Conservation (phyloP, 768 basidiomycete genomes). For the Termitomyces sp. region DNA sequence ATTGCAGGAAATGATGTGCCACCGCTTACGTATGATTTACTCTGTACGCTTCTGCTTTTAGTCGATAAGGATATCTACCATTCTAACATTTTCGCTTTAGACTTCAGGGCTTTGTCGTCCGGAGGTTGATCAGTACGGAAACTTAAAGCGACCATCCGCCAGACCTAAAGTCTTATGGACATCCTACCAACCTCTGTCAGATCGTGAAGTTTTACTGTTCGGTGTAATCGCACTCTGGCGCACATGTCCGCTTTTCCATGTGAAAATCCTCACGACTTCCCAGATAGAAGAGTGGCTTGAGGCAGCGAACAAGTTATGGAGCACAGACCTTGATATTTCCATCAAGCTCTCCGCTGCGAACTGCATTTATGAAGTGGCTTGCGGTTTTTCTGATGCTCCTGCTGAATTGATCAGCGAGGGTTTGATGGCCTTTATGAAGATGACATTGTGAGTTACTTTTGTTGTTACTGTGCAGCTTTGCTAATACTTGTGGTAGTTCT, state of each 20-base stretch:
- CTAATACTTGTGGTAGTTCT: slow-evolving; percentile 26
- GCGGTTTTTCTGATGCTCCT: slow-evolving; percentile 37
- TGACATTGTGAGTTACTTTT: slow-evolving; percentile 34
- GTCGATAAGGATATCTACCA: background rate
- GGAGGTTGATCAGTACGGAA: slow-evolving; percentile 57
- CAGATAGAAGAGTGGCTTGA: slow-evolving; percentile 43
- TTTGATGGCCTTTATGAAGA: slow-evolving; percentile 38
- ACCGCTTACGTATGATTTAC: slow-evolving; percentile 50
- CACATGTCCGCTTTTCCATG: slow-evolving; percentile 45
- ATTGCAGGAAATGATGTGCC: slow-evolving; percentile 37
- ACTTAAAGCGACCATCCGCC: slow-evolving; percentile 41
- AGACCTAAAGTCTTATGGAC: slow-evolving; percentile 60
- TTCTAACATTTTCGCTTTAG: slow-evolving; percentile 22
- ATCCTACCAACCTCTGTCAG: slow-evolving; percentile 50
- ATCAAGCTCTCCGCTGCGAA: slow-evolving; percentile 58
- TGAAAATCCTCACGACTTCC: slow-evolving; percentile 33
- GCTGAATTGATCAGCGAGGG: slow-evolving; percentile 23
- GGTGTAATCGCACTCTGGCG: slow-evolving; percentile 70
- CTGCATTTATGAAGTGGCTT: slow-evolving; percentile 39
- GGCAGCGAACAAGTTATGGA: slow-evolving; percentile 50
- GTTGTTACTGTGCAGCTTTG: background rate
- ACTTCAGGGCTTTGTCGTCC: slow-evolving; percentile 44
- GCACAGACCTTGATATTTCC: slow-evolving; percentile 53
- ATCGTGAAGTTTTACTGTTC: slow-evolving; percentile 65
- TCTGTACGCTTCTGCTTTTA: slow-evolving; percentile 32